A percentile compares a stretch with the other conserved stretches of the same genome.
Conservation (phyloP, 2,329 filamentous ascomycete genomes). For the Calonectria naviculata region DNA sequence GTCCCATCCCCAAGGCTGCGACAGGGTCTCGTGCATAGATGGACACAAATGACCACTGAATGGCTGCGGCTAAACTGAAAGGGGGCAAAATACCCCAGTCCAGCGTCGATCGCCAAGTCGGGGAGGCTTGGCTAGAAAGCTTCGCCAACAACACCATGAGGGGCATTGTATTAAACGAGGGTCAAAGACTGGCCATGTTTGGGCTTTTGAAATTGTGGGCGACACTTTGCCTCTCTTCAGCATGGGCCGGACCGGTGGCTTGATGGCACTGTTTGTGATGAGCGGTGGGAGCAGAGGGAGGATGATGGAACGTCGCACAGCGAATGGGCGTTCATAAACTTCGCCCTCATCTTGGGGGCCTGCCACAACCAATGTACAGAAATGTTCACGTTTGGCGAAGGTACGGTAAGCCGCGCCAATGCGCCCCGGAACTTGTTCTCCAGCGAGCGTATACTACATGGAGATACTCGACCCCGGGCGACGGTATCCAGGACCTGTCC, state of each 20-base stretch:
- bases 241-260: not conserved
- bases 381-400: not conserved
- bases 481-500: not conserved
- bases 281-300: not conserved
- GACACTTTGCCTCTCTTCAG: not conserved
- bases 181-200: not conserved
- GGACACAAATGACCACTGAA: not conserved
- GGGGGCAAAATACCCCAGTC: constrained; percentile 16
- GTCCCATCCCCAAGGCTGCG: not conserved
- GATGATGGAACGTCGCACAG: not conserved
- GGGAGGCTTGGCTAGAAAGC: constrained; percentile 8
- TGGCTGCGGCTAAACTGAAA: constrained; percentile 3
- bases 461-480: not conserved
- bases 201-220: not conserved
- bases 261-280: not conserved
- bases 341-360: not conserved
- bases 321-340: not conserved
- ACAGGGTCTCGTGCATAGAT: constrained; percentile 11
- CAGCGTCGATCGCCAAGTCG: constrained; percentile 9
- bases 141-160: not conserved
- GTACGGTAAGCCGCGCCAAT: not conserved
- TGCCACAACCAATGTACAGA: not conserved
- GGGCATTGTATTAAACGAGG: not conserved
- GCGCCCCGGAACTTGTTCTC: not conserved
- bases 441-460: not conserved